Base-by-base conservation (phyloP, 768 basidiomycete genomes). In the Asterophora lycoperdoides region DNA sequence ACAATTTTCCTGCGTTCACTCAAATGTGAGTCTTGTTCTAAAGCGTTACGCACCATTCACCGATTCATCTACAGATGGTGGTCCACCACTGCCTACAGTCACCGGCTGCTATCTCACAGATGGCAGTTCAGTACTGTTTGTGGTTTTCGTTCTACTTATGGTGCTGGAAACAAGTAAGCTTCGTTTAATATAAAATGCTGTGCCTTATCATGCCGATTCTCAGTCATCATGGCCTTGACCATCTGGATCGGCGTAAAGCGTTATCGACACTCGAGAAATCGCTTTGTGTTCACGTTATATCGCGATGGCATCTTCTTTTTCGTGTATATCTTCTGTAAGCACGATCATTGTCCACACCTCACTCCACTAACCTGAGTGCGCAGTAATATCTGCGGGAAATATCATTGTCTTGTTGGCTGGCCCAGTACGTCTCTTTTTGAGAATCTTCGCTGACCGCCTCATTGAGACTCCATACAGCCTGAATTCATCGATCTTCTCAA, bases 291-390 rank as follows among this genome's bases (percentile, higher is more conserved):
- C 5, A 54, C 56, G 1, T 37, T 64, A 1, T 64, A 59, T 41
- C 54, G 56, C 17, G 64, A 65, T 26, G 61, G 64, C 2, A 51
- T 57, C 35, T 49, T 51, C n/a, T 63, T 60, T 41, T 65, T 59
- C 23, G 17, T 65, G 5, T 57, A 56, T 40, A 34, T 63, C 13
- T 60, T 55, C 45, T 17, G 61, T 65, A 35, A 29, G 60, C 50
- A 4, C n/a, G 15, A 41, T 23, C 34, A 9, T 29, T 30, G 1
- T 11, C 4, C 10, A 6, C 29, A 20, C 10, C 13, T 40, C 11
- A 15, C 33, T 23, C 29, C 8, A 19, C 17, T 34, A n/a, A 33
- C 13, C 35, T n/a, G 20, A 23, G 23, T 23, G 15, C 19, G 35
- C 30, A 58, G 59, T 56, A 10, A 48, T 54, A 4, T 61, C 60